A percentile compares a stretch with the other conserved stretches of the same genome.
Conservation (phyloP, 1,139 yeast species). For the Blastobotrys buckinghamii region DNA sequence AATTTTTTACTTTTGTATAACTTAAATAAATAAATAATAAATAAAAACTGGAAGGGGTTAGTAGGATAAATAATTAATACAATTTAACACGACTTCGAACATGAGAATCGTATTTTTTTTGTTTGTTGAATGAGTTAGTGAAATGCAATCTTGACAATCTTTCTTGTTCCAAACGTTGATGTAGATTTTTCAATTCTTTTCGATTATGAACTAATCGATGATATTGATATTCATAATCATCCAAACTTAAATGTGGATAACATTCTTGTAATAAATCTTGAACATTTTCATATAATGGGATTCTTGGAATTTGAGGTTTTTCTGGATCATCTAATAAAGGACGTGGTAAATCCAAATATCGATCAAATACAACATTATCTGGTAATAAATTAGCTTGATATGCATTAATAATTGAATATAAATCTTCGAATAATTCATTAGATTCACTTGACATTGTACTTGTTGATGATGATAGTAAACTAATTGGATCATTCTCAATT, state of each 20-base stretch:
- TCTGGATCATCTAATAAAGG: slow-evolving; percentile 28
- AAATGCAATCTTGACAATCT: background rate
- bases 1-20: background rate
- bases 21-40: background rate
- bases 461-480: background rate
- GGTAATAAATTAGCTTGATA: slow-evolving; percentile 7
- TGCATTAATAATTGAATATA: slow-evolving; percentile 1
- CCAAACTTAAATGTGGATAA: slow-evolving; percentile 21
- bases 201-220: slow-evolving; percentile 24
- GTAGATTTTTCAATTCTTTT: slow-evolving; percentile 19
- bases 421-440: slow-evolving; percentile 2
- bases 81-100: slow-evolving; percentile 1
- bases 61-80: background rate
- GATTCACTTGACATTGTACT: background rate
- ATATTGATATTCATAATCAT: slow-evolving; percentile 21
- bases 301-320: slow-evolving; percentile 24
- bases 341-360: slow-evolving; percentile 23
- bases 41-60: background rate
- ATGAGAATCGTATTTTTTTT: background rate
- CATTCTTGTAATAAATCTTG: slow-evolving; percentile 21
- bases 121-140: background rate
- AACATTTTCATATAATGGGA: slow-evolving; percentile 23
- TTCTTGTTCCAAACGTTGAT: slow-evolving; percentile 15
- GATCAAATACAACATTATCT: slow-evolving; percentile 20
- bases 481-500: background rate